A percentile compares a stretch with the other conserved stretches of the same genome.
phyloP scores from a whole-genome alignment of 306 rosid genomes.

The Quercus parvula region DNA sequence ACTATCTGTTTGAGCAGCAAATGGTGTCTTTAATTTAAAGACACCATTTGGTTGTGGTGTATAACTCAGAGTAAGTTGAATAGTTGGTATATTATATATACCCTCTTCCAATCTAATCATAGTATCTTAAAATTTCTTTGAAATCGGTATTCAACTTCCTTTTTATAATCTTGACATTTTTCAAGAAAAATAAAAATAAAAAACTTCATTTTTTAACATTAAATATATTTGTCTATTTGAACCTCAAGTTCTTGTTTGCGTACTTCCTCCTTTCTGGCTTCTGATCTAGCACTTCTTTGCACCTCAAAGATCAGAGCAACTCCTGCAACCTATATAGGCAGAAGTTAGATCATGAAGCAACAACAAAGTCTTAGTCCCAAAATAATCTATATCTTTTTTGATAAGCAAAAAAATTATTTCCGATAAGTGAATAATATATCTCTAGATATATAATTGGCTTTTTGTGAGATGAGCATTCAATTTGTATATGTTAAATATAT shows the following conservation, averaged over 20 bases:
- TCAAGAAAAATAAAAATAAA: no score
- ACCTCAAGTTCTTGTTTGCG: constrained; percentile 83
- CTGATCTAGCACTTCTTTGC: constrained; percentile 88
- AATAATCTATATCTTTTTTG: background rate
- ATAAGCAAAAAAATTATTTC: no score
- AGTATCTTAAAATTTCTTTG: no score
- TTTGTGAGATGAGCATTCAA: constrained; percentile 1
- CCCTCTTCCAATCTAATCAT: no score
- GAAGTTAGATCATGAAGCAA: constrained; percentile 11
- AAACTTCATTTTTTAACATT: no score
- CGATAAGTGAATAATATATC: background rate
- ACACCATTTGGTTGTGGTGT: no score
- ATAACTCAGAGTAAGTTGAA: no score
- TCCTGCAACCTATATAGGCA: constrained; percentile 66
- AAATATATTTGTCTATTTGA: background rate
- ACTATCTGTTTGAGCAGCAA: no score
- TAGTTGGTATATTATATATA: no score
- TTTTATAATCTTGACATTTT: no score
- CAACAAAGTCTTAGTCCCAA: background rate
- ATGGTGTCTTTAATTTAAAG: no score
- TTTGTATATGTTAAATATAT: background rate
- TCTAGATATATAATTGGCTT: constrained; percentile 5
- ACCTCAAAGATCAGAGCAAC: constrained; percentile 73
- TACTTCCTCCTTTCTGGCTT: constrained; percentile 83
- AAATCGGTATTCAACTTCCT: no score